Conservation (phyloP, 2,329 filamentous ascomycete species). For the Claviceps citrina region DNA sequence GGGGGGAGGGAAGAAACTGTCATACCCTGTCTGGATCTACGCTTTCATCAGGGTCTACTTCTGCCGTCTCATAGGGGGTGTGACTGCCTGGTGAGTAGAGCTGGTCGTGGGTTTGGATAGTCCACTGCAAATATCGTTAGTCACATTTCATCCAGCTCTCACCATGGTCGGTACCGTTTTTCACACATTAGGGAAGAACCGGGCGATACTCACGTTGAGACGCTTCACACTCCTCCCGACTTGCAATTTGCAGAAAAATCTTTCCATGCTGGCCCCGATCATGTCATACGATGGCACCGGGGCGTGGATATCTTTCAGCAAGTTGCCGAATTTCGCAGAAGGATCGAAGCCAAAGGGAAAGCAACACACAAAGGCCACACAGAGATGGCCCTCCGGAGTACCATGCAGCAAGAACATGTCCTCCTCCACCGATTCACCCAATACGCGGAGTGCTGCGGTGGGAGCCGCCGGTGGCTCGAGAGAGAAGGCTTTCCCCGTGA, state of each 20-base stretch:
- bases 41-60: slow-evolving; percentile 18
- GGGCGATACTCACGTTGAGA: slow-evolving; percentile 26
- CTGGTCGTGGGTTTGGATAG: slow-evolving; percentile 26
- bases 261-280: slow-evolving; percentile 40
- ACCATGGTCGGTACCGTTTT: no score
- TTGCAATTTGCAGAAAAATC: slow-evolving; percentile 32
- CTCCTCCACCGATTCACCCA: slow-evolving; percentile 39
- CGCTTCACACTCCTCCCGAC: slow-evolving; percentile 34
- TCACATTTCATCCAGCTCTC: no score
- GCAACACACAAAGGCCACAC: slow-evolving; percentile 35
- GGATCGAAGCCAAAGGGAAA: slow-evolving; percentile 39
- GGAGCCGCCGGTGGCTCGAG: slow-evolving; percentile 15
- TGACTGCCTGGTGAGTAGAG: slow-evolving; percentile 27
- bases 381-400: slow-evolving; percentile 25
- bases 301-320: slow-evolving; percentile 32
- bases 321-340: slow-evolving; percentile 31
- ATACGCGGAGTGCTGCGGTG: slow-evolving; percentile 20
- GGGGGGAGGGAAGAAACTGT: no score
- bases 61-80: slow-evolving; percentile 17
- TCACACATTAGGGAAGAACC: no score
- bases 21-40: slow-evolving; percentile 24
- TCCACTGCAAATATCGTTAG: slow-evolving; percentile 25
- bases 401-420: slow-evolving; percentile 36
- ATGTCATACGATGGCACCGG: slow-evolving; percentile 40
- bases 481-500: slow-evolving; percentile 20